Evolutionary conservation across 2,329 filamentous ascomycete genomes (phyloP).

Genomic region (Trichoderma aggressivum): DNA sequence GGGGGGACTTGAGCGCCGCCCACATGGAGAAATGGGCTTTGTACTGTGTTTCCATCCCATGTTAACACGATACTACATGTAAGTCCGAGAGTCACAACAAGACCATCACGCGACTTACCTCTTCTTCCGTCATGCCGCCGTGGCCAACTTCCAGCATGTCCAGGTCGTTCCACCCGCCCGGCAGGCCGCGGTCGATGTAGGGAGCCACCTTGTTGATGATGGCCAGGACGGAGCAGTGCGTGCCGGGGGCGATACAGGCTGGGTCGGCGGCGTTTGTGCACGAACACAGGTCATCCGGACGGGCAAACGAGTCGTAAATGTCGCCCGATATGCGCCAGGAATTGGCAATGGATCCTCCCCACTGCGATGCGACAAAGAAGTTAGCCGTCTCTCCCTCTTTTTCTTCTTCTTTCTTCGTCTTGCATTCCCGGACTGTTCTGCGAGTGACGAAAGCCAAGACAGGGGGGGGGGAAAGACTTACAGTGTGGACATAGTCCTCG

Average conservation of each 20-base stretch:
- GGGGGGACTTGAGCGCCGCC: conserved; percentile 44
- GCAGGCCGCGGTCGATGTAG: conserved; percentile 11
- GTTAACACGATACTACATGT: neutral
- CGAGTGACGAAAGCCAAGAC: neutral
- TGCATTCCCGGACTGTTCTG: neutral
- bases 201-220: conserved; percentile 18
- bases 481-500: conserved; percentile 15
- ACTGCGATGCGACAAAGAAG: neutral
- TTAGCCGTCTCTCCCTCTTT: neutral
- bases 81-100: neutral
- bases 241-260: conserved; percentile 13
- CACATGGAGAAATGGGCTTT: conserved; percentile 43
- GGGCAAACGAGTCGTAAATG: conserved; percentile 33
- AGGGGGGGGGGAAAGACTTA: neutral
- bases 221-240: conserved; percentile 16
- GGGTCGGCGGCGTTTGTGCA: conserved; percentile 15
- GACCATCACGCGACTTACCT: conserved; percentile 1
- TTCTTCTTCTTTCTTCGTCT: neutral
- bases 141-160: conserved; percentile 18
- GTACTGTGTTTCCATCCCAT: neutral
- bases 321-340: conserved; percentile 36
- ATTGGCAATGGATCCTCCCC: conserved; percentile 24
- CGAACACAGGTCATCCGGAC: conserved; percentile 14
- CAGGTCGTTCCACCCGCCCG: conserved; percentile 17
- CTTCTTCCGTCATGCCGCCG: conserved; percentile 17